phyloP scores from a whole-genome alignment of 176 grass and related monocot genomes.

The Thalia dealbata region DNA sequence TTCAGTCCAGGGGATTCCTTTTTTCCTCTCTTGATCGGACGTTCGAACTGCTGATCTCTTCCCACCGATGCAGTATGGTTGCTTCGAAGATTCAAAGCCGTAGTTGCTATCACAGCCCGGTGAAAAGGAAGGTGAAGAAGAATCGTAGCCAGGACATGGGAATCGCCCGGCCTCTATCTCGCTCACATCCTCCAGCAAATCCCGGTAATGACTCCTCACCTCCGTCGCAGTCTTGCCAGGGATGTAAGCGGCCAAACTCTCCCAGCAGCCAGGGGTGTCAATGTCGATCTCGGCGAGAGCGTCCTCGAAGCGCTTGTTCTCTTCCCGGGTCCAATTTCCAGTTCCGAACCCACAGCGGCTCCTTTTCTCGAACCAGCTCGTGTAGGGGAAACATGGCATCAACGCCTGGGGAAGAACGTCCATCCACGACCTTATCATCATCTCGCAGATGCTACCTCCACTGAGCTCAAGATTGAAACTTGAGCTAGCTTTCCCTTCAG shows the following conservation, averaged over 20 bases:
- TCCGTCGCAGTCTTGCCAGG: slow-evolving; percentile 20
- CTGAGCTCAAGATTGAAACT: background rate
- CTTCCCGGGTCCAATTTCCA: slow-evolving; percentile 13
- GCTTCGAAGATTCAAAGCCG: background rate
- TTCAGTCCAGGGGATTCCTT: slow-evolving; percentile 25
- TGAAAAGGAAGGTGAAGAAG: background rate
- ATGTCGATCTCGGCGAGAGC: slow-evolving; percentile 19
- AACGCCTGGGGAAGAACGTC: slow-evolving; percentile 13
- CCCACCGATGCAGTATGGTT: background rate
- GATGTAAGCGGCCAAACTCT: slow-evolving; percentile 7
- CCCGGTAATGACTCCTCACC: slow-evolving; percentile 14
- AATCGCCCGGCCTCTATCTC: slow-evolving; percentile 19
- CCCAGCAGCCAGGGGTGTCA: slow-evolving; percentile 10
- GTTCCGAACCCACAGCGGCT: background rate
- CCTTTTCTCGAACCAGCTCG: slow-evolving; percentile 15
- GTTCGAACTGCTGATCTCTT: background rate
- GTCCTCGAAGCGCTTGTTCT: slow-evolving; percentile 25
- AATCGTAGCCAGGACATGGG: slow-evolving; percentile 3
- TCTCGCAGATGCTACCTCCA: background rate
- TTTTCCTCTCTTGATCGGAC: slow-evolving; percentile 22
- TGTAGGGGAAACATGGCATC: slow-evolving; percentile 1
- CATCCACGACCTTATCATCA: slow-evolving; percentile 16
- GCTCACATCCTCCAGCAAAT: slow-evolving; percentile 21
- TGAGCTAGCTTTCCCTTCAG: background rate
- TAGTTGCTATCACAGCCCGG: background rate